Percentiles rank a stretch among this genome's conserved stretches.
phyloP scores from a whole-genome alignment of 805 yeast species.

The Wickerhamiella cacticola region DNA sequence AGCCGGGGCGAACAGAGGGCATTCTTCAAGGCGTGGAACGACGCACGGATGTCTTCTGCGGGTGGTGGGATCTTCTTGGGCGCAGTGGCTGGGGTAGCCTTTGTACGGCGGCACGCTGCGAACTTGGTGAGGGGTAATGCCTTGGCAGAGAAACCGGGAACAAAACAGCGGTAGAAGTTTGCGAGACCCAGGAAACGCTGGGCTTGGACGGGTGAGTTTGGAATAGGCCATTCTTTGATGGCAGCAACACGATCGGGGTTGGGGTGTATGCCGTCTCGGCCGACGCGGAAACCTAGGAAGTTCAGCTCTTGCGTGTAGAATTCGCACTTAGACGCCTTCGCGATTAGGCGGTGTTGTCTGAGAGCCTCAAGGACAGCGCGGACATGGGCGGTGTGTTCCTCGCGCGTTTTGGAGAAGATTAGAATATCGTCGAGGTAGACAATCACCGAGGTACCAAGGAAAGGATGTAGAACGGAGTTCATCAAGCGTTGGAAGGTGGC shows the following conservation, averaged over 20 bases:
- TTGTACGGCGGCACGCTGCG: too few species aligned
- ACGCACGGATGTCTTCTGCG: too few species aligned
- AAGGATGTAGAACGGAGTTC: background rate
- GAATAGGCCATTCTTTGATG: background rate
- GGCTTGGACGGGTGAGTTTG: background rate
- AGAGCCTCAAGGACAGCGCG: background rate
- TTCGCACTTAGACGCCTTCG: background rate
- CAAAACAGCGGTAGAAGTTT: constrained; percentile 1
- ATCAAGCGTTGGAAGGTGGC: constrained; percentile 5
- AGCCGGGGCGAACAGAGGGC: too few species aligned
- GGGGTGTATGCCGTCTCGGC: background rate
- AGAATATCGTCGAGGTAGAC: constrained; percentile 9
- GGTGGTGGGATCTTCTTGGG: too few species aligned
- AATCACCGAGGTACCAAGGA: background rate
- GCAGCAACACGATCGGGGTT: background rate
- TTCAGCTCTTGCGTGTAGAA: background rate
- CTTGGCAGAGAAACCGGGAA: background rate
- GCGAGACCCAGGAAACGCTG: background rate
- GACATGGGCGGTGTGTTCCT: background rate
- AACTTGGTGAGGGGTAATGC: too few species aligned
- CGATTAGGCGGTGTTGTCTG: background rate
- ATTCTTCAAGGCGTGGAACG: too few species aligned
- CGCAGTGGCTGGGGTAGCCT: too few species aligned
- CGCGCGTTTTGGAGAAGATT: background rate
- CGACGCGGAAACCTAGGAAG: background rate